Percentiles rank a stretch among this genome's conserved stretches.
These are phyloP conservation scores for Juncus effusus DNA, from an alignment of 176 grass and related monocot species.

Conservation along the genomic window DNA sequence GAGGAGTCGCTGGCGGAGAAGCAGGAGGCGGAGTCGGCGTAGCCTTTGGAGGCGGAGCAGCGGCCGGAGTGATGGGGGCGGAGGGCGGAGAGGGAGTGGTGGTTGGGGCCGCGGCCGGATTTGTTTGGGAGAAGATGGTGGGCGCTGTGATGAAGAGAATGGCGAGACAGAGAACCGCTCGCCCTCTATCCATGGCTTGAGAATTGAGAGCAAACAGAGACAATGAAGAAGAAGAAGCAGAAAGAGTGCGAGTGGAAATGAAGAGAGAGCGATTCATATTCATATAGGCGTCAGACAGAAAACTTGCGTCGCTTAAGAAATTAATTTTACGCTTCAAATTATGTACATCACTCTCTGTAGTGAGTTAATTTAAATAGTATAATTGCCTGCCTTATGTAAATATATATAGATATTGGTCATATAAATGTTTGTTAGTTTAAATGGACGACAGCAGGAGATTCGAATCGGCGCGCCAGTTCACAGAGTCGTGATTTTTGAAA, in stretches of 20 bases:
- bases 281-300: neutral
- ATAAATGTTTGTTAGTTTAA: too few species aligned
- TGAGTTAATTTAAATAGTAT: too few species aligned
- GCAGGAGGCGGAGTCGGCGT: slow-evolving; percentile 1
- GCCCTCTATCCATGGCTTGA: slow-evolving; percentile 3
- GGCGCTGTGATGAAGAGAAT: neutral
- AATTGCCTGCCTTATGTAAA: too few species aligned
- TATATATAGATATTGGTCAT: too few species aligned
- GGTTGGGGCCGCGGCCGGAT: slow-evolving; percentile 13
- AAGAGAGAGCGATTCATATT: neutral
- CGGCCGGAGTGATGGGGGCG: neutral
- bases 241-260: neutral
- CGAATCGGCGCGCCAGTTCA: too few species aligned
- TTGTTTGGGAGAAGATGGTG: neutral
- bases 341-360: too few species aligned
- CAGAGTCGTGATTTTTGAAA: too few species aligned
- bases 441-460: too few species aligned
- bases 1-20: neutral
- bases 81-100: neutral
- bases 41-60: neutral
- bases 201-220: neutral
- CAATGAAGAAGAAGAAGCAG: neutral
- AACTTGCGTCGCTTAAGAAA: too few species aligned
- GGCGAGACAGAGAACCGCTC: slow-evolving; percentile 8
- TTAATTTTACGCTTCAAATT: too few species aligned